Conservation (phyloP, 768 basidiomycete species). For the Podaxis carcinomalis region DNA sequence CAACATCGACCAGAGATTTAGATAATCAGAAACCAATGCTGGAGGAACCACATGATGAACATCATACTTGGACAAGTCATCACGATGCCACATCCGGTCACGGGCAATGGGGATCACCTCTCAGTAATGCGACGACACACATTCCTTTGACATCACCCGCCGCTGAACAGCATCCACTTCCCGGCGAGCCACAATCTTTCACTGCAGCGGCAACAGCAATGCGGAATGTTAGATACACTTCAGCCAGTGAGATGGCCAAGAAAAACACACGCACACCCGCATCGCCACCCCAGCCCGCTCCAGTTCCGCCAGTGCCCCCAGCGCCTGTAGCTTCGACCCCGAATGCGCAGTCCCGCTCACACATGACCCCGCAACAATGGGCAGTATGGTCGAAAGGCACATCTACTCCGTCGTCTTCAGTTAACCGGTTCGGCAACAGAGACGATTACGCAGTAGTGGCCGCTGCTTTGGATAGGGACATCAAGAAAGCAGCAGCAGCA, state of each 20-base stretch:
- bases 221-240: conserved; percentile 17
- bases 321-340: not conserved
- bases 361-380: conserved; percentile 15
- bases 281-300: conserved; percentile 13
- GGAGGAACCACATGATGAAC: conserved; percentile 17
- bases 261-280: conserved; percentile 17
- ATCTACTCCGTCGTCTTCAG: not conserved
- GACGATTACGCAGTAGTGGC: conserved; percentile 8
- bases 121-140: conserved; percentile 10
- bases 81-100: conserved; percentile 14
- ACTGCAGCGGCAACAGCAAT: conserved; percentile 21
- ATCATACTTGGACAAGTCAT: conserved; percentile 17
- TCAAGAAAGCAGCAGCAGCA: not conserved
- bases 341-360: not conserved
- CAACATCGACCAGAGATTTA: not conserved
- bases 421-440: conserved; percentile 1
- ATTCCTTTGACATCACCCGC: not conserved
- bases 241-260: conserved; percentile 21
- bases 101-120: conserved; percentile 17
- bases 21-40: not conserved
- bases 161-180: not conserved
- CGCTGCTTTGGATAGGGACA: conserved; percentile 2
- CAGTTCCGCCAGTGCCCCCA: conserved; percentile 10
- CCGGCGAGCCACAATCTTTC: conserved; percentile 13
- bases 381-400: conserved; percentile 12